A percentile compares a stretch with the other conserved stretches of the same genome.
These are phyloP conservation scores for Narthecium ossifragum DNA, from an alignment of 106 monocot genomes.

Conservation along the genomic window DNA sequence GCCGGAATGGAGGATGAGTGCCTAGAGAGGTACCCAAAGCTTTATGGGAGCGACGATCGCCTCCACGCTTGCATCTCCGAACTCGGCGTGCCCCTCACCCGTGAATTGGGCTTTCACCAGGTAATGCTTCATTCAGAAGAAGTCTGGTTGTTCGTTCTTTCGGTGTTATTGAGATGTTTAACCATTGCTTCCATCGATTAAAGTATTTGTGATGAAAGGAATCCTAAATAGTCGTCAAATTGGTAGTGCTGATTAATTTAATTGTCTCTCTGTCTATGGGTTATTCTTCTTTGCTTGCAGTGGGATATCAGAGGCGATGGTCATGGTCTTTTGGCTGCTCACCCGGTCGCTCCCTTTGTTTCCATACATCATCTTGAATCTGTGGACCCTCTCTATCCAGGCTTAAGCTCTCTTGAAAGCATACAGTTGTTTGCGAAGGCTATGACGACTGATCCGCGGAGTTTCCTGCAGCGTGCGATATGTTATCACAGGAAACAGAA, in stretches of 20 bases:
- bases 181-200: background rate
- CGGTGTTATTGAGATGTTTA: background rate
- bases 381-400: conserved; percentile 78
- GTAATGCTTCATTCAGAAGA: conserved; percentile 25
- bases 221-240: background rate
- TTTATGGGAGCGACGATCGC: conserved; percentile 88
- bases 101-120: conserved; percentile 81
- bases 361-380: conserved; percentile 86
- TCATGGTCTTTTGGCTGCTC: conserved; percentile 78
- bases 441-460: conserved; percentile 42
- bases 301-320: conserved; percentile 85
- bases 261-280: conserved; percentile 5
- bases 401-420: conserved; percentile 54
- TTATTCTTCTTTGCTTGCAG: conserved; percentile 30
- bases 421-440: conserved; percentile 74
- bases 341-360: conserved; percentile 76
- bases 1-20: conserved; percentile 65
- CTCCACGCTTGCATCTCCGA: conserved; percentile 91
- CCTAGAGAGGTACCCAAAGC: conserved; percentile 75
- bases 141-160: background rate
- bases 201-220: background rate
- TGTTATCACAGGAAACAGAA: conserved; percentile 54
- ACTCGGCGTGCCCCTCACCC: conserved; percentile 73
- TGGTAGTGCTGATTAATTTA: background rate
- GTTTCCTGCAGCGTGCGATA: conserved; percentile 76